Conservation (phyloP, 768 basidiomycete genomes). For the Pisolithus albus region DNA sequence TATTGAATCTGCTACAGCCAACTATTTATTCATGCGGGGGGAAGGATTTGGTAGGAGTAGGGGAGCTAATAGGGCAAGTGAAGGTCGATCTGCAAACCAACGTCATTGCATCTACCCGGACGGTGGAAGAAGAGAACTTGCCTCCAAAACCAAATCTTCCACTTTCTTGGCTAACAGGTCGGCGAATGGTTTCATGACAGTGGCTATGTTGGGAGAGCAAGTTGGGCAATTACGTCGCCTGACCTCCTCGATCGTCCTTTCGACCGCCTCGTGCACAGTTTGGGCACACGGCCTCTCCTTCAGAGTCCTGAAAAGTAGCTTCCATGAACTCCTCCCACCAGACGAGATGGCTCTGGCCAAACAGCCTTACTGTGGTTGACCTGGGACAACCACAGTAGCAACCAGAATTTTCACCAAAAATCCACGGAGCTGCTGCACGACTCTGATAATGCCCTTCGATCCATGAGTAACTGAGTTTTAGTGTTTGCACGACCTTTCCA, state of each 20-base stretch:
- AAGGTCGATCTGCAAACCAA: not conserved
- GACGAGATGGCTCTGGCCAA: not conserved
- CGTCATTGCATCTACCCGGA: not conserved
- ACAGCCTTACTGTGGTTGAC: not conserved
- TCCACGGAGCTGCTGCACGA: not conserved
- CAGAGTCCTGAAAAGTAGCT: conserved; percentile 4
- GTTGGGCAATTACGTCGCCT: not conserved
- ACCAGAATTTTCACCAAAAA: not conserved
- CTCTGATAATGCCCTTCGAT: conserved; percentile 8
- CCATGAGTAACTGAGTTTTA: conserved; percentile 7
- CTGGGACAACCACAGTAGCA: not conserved
- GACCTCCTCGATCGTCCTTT: not conserved
- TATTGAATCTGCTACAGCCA: too few relatives aligned
- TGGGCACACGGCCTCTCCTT: conserved; percentile 14
- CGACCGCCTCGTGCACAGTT: conserved; percentile 1
- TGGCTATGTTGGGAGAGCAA: conserved; percentile 5
- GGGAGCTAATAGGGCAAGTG: too few relatives aligned
- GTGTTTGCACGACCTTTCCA: conserved; percentile 6
- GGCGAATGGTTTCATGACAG: conserved; percentile 11
- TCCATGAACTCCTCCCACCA: conserved; percentile 22
- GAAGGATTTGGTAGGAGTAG: too few relatives aligned
- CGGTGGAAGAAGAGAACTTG: not conserved
- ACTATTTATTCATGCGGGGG: too few relatives aligned
- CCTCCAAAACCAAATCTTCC: not conserved
- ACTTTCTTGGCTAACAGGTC: conserved; percentile 9